Conservation (phyloP, 2,329 filamentous ascomycete species). For the Dactylellina haptotyla region DNA sequence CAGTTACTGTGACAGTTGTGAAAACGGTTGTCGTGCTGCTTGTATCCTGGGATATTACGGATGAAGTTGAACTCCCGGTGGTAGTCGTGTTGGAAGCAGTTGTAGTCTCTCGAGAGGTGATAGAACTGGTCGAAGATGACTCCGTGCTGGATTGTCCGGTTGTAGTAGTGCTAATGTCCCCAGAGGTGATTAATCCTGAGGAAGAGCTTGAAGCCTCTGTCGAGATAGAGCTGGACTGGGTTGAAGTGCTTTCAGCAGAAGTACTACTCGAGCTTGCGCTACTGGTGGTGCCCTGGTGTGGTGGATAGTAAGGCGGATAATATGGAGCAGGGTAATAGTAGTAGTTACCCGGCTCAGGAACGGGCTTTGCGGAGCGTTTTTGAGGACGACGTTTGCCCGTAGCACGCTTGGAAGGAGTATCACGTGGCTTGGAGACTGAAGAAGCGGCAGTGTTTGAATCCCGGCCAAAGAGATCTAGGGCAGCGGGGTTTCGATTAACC, state of each 20-base stretch:
- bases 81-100: background rate
- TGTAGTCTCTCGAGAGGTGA: constrained; percentile 3
- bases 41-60: constrained; percentile 5
- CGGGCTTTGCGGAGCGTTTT: constrained; percentile 40
- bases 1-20: constrained; percentile 34
- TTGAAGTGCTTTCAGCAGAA: background rate
- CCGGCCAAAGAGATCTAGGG: constrained; percentile 33
- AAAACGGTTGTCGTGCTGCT: constrained; percentile 21
- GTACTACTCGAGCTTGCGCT: background rate
- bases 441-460: constrained; percentile 17
- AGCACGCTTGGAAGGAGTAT: constrained; percentile 17
- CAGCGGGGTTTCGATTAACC: constrained; percentile 40
- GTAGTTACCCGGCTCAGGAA: constrained; percentile 37
- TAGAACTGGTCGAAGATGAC: constrained; percentile 15
- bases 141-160: background rate
- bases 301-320: constrained; percentile 21
- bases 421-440: constrained; percentile 19
- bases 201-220: constrained; percentile 6
- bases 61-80: background rate
- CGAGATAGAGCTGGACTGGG: background rate
- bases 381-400: background rate
- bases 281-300: constrained; percentile 16
- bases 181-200: constrained; percentile 8
- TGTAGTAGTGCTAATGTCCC: background rate
- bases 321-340: constrained; percentile 27